Evolutionary conservation across 148 eudicot genomes (phyloP), one percentile per base, ranked within the genome.

Genomic region (Spergularia marina): DNA sequence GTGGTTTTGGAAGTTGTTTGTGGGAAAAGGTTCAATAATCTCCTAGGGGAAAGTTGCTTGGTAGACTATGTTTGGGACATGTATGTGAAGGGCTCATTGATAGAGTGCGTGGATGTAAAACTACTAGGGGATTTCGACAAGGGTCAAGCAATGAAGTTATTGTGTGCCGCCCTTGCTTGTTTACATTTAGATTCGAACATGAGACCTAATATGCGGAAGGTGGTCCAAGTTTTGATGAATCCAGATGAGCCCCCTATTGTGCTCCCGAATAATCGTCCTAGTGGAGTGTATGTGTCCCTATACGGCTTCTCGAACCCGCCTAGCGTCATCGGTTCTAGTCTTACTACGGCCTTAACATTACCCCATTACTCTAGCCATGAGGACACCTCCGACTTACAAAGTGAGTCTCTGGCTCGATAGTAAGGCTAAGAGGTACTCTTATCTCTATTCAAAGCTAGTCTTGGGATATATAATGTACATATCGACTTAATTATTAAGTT

Each of bases 1-100:
- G 89, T 91, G 41, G 90, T 79, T 4, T 78, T 91, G 65, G 97
- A 91, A 70, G 73, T 89, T 12, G 83, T 91, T 5, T 91, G 91
- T 75, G 92, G 92, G 30, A 83, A 77, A 65, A 85, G 96, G 59
- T 84, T 88, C 59, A 89, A 66, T 44, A 84, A 85, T 16, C 82
- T 86, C 25, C 76, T 88, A 81, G 94, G 89, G 14, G 96, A 87
- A 44, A 70, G 82, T 78, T 83, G 88, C 65, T 74, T 91, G 72
- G 91, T 86, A 25, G 92, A 89, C 56, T 57, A 56, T 47, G 89
- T 83, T 0, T 84, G 91, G 91, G 82, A 68, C 15, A 62, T 81
- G 70, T 51, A 84, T 18, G 82, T 80, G 58, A 82, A 77, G 18
- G 84, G 82, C 2, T 63, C 51, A 9, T 18, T 89, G 52, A 10